Conservation (phyloP, 148 eudicot genomes). For the Cornus florida region DNA sequence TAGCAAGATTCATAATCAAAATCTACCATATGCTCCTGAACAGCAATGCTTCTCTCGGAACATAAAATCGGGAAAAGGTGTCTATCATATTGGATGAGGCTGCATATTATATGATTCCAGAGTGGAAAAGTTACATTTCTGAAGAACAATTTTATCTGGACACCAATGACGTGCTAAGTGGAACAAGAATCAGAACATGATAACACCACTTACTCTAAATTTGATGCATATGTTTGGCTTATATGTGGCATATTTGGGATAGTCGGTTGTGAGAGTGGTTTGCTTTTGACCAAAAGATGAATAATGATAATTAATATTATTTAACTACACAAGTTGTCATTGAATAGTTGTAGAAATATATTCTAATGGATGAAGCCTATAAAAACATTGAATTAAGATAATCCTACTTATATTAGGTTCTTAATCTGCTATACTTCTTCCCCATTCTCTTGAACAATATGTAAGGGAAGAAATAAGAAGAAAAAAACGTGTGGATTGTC, state of each 20-base stretch:
- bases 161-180: not conserved
- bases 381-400: too few relatives aligned
- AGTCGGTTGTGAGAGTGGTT: not conserved
- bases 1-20: not conserved
- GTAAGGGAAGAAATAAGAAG: too few relatives aligned
- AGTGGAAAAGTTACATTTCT: not conserved
- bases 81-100: not conserved
- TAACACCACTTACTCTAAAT: not conserved
- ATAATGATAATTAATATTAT: not conserved
- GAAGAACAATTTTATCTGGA: not conserved
- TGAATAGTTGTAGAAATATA: not conserved
- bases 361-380: not conserved
- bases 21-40: constrained; percentile 3
- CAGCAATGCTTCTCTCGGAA: not conserved
- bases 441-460: too few relatives aligned
- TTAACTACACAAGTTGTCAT: not conserved
- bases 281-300: not conserved
- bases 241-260: not conserved
- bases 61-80: not conserved
- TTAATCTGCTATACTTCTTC: too few relatives aligned
- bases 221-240: not conserved
- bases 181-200: not conserved
- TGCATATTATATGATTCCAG: not conserved
- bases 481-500: too few relatives aligned
- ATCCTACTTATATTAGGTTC: too few relatives aligned